Evolutionary conservation across 768 basidiomycete species (phyloP), one percentile per base, ranked within the genome.

Genomic region (Trametes gibbosa): DNA sequence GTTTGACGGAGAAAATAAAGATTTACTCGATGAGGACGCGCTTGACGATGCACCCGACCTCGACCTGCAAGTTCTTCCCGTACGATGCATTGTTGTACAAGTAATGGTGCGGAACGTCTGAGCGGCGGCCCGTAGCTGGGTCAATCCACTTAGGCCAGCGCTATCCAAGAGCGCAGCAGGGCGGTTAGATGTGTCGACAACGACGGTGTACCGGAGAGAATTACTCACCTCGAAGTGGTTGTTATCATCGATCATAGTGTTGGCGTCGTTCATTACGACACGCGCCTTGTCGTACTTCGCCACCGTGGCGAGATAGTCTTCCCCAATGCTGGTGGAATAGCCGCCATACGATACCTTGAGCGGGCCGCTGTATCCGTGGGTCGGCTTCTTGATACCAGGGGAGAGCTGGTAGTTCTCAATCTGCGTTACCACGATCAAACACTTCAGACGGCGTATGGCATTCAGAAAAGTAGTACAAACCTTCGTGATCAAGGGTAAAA

Each of bases 401-500:
- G 62, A 63, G 10, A 69, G 66, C 6, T 72, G 61, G 54, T 74
- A 77, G 0, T 73, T 74, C 58, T 77, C 76, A 39, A 43, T 49
- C 37, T 39, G 23, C 7, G n/a, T 48, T n/a, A 8, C 58, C 81
- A 85, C 29, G 48, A 14, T 19, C 32, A 12, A 12, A 5, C n/a
- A 35, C 29, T 35, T n/a, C 9, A 17, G 23, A 21, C 42, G n/a
- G 42, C 42, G 9, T 9, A 9, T 19, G 42, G 9, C 23, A n/a
- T 21, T 19, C n/a, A 5, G 16, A 3, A 10, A 43, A 4, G 21
- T n/a, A 2, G 17, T 34, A n/a, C 3, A 9, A 1, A 50, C 48
- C 77, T 86, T 85, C 63, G 73, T 78, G 23, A 85, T 57, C 19
- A 85, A 70, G 0, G 86, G 85, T 29, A 87, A 78, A 5, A 89